Percentiles rank a stretch among this genome's conserved stretches.
phyloP scores from a whole-genome alignment of 257 asterid genomes.

The Fraxinus excelsior region DNA sequence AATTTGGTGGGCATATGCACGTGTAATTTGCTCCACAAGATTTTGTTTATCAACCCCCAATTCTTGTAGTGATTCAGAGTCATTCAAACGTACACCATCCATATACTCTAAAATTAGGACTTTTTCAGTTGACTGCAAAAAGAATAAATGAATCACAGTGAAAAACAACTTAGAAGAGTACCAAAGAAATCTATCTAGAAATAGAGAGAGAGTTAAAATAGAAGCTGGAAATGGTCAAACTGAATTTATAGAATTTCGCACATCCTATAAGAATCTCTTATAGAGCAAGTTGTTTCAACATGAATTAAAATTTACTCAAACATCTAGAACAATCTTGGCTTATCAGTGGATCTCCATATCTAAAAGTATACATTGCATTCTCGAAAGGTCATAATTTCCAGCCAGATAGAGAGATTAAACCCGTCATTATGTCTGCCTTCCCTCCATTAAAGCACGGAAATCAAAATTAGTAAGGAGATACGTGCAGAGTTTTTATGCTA shows the following conservation, averaged over 20 bases:
- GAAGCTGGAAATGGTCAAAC: not conserved
- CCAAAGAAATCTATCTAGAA: conserved; percentile 12
- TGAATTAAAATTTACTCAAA: not conserved
- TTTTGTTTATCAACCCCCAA: conserved; percentile 89
- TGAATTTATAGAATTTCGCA: conserved; percentile 7
- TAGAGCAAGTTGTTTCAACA: not conserved
- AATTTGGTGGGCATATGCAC: conserved; percentile 98
- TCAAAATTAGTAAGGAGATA: conserved; percentile 13
- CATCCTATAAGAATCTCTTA: conserved; percentile 2
- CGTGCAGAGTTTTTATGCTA: not conserved
- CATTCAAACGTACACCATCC: conserved; percentile 94
- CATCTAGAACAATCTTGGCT: not conserved
- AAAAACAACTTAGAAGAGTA: conserved; percentile 10
- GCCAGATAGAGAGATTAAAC: conserved; percentile 5
- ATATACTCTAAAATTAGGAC: conserved; percentile 89
- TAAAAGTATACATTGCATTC: not conserved
- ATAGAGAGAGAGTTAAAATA: conserved; percentile 15
- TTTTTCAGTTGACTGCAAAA: conserved; percentile 83
- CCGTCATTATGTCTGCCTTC: not conserved
- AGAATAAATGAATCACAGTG: not conserved
- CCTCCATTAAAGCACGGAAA: conserved; percentile 14
- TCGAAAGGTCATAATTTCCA: conserved; percentile 12
- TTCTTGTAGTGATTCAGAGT: conserved; percentile 67
- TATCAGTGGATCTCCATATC: conserved; percentile 1
- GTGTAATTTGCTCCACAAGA: conserved; percentile 93